These are phyloP conservation scores for Kwoniella heveanensis DNA, from an alignment of 768 basidiomycete species.

Conservation along the genomic window DNA sequence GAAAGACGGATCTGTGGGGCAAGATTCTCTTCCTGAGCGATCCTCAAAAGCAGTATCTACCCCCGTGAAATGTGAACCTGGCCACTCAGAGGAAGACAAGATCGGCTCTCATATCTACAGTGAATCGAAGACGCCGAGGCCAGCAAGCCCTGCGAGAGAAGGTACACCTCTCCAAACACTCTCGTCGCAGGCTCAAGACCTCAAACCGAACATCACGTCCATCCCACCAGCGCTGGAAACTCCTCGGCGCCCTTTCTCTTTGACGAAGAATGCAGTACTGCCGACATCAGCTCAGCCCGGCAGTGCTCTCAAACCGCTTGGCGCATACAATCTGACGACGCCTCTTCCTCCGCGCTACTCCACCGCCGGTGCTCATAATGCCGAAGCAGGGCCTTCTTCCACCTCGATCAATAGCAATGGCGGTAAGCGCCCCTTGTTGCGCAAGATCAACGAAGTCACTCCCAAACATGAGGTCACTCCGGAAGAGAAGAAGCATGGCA, in stretches of 20 bases:
- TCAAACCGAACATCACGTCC: background rate
- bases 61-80: no score
- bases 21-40: no score
- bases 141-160: background rate
- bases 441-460: conserved; percentile 10
- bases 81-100: no score
- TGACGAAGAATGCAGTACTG: background rate
- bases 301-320: conserved; percentile 2
- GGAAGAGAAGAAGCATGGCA: background rate
- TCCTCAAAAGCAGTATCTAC: no score
- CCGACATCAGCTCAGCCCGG: background rate
- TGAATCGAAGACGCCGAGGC: no score
- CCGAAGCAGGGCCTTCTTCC: conserved; percentile 12
- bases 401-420: background rate
- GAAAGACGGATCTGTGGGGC: no score
- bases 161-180: background rate
- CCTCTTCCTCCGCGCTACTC: background rate
- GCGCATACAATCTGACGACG: background rate
- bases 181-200: background rate
- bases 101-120: no score
- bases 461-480: conserved; percentile 1
- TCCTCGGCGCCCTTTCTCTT: background rate
- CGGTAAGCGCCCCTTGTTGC: background rate
- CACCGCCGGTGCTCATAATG: background rate
- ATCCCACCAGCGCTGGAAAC: background rate